Evolutionary conservation across 192 early-diverging fungal species (phyloP), one percentile per base, ranked within the genome.

Genomic region (Coemansia interrupta): DNA sequence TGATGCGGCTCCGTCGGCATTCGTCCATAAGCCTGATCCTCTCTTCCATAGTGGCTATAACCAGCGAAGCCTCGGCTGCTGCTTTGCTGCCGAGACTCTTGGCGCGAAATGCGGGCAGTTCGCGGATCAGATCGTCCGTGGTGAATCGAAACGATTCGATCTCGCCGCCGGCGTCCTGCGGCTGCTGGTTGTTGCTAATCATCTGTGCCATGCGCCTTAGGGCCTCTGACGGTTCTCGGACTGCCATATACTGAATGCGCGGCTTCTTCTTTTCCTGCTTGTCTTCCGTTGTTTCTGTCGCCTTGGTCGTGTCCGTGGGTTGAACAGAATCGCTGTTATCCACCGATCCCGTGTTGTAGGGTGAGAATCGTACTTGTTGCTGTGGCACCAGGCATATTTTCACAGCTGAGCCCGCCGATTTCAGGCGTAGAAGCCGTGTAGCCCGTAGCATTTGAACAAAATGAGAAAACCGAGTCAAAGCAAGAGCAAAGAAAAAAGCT

Each of bases 141-240:
- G 61, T 65, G 53, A 78, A 78, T 20, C 60, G 58, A 32, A 58
- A 66, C 9, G n/a, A 1, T 0, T 78, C 75, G 26, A 78, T 57
- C 14, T 72, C 70, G 3, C 36, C 23, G 11, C 13, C 11, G 2
- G 66, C 45, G 24, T 72, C 66, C 6, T 51, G 12, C 0, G 41
- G 36, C 39, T 14, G 6, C 18, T 22, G 11, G 5, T 30, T 41
- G 5, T 42, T 45, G 10, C 52, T 58, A 10, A 78, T 61, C 56
- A 48, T 46, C 14, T 47, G 41, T 0, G 46, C 56, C 65, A 64
- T 68, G 1, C 59, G 54, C 1, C 32, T 17, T 9, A 78, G 47
- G 3, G 69, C 75, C 22, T 60, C 58, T 19, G 75, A 68, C 26
- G 41, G 40, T 12, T 66, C 61, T 23, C 50, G 52, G 18, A 72